Base-by-base conservation (phyloP, 2,329 filamentous ascomycete species). In the Pseudovirgaria hyperparasitica region DNA sequence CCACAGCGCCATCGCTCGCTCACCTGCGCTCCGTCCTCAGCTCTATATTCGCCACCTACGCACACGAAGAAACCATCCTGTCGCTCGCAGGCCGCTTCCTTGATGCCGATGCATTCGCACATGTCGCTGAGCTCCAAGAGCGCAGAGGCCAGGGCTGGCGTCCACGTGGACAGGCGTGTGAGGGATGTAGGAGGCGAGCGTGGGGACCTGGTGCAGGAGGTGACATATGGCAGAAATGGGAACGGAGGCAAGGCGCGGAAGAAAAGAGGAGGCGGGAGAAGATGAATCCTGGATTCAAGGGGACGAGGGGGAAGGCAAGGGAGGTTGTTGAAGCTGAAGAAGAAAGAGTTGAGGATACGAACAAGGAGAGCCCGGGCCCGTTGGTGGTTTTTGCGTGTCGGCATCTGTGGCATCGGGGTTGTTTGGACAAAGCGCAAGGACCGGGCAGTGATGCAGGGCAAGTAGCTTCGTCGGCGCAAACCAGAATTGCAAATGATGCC, bases 11-110 rank as follows among this genome's bases (percentile, higher is more conserved):
- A 0, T 92, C 81, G 9, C 64, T 98, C 2, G 77, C 82, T 2
- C 85, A 96, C 47, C 67, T 98, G 3, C 78, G 90, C 23, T 71
- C 72, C 5, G 86, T 96, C 1, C 68, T 98, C 2, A 65, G 73
- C 1, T 90, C 86, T 9, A 87, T 98, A 29, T 96, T 98, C 56
- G 76, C 87, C 0, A 87, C 90, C 0, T 98, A 98, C 49, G 78
- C 85, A 0, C 94, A 96, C 48, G 90, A 98, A 52, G 82, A 87
- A 50, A 86, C 81, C 1, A 81, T 98, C 10, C 67, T 98, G 12
- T 67, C 70, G 2, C 70, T 98, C 3, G 84, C 90, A 1, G 92
- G 87, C 48, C 70, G 78, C 4, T 73, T 98, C 30, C 65, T 98
- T 0, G 86, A 92, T 36, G 77, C 84, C 39, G 90, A 90, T 43